A percentile compares a stretch with the other conserved stretches of the same genome.
phyloP scores from a whole-genome alignment of 225 moss, liverwort and hornwort genomes.

The Physcomitrellopsis africana region DNA sequence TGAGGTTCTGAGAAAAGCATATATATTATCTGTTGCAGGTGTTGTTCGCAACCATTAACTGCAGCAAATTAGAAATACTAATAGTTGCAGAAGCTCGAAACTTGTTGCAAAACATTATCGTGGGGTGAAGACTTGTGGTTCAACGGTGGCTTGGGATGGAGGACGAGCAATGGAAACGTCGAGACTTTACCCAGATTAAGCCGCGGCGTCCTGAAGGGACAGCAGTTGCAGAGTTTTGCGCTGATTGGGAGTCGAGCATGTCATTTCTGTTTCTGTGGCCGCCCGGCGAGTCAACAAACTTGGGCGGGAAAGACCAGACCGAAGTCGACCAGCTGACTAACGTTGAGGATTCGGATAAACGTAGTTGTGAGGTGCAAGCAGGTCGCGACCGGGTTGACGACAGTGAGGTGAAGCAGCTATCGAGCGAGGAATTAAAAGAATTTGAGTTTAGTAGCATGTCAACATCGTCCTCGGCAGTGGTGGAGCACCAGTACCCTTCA shows the following conservation, averaged over 20 bases:
- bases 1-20: too few relatives aligned
- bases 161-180: conserved; percentile 49
- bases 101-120: too few relatives aligned
- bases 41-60: too few relatives aligned
- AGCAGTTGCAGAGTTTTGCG: conserved; percentile 33
- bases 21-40: too few relatives aligned
- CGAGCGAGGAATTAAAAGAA: conserved; percentile 22
- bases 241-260: conserved; percentile 34
- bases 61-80: too few relatives aligned
- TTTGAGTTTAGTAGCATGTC: conserved; percentile 51
- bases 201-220: conserved; percentile 56
- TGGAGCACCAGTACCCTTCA: conserved; percentile 31
- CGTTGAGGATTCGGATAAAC: neutral
- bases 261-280: conserved; percentile 55
- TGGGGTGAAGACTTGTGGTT: too few relatives aligned
- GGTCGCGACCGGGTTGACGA: too few relatives aligned
- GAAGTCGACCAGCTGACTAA: neutral
- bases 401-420: too few relatives aligned
- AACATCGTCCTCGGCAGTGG: conserved; percentile 12
- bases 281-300: neutral
- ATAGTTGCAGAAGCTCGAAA: too few relatives aligned
- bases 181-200: conserved; percentile 64
- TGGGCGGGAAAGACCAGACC: neutral
- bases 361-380: conserved; percentile 16
- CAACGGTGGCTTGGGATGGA: conserved; percentile 24